phyloP scores from a whole-genome alignment of 2,329 filamentous ascomycete species.

The Fusarium siculi region DNA sequence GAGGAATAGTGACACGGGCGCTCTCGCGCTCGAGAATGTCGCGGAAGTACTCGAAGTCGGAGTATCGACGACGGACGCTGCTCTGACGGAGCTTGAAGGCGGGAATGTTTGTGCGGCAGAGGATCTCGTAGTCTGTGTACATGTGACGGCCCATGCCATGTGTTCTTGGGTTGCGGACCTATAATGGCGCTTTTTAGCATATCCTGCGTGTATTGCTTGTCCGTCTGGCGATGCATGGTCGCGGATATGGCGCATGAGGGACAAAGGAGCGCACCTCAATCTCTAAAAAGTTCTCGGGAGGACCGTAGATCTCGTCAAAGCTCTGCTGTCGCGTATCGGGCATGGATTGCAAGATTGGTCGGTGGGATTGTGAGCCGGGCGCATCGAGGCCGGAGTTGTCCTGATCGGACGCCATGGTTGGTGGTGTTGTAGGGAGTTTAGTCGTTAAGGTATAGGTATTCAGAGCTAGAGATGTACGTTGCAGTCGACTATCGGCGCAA shows the following conservation, averaged over 20 bases:
- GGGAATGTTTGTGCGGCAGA: constrained; percentile 97
- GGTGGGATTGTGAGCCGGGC: constrained; percentile 53
- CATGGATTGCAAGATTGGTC: constrained; percentile 72
- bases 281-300: constrained; percentile 98
- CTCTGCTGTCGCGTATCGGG: constrained; percentile 86
- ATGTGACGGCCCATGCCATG: constrained; percentile 94
- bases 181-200: constrained; percentile 36
- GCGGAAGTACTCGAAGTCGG: constrained; percentile 98
- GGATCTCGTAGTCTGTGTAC: constrained; percentile 99
- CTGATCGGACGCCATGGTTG: constrained; percentile 57
- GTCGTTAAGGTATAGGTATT: neutral
- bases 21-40: constrained; percentile 97
- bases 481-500: neutral
- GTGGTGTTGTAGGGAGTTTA: constrained; percentile 41
- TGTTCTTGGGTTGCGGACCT: constrained; percentile 94
- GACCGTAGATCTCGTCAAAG: constrained; percentile 98
- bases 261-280: constrained; percentile 76
- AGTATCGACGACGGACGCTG: constrained; percentile 91
- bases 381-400: constrained; percentile 46
- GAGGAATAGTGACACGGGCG: constrained; percentile 93
- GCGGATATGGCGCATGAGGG: neutral
- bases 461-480: neutral
- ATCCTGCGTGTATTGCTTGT: neutral
- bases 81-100: constrained; percentile 95
- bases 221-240: neutral